These are phyloP conservation scores for Cutaneotrichosporon mucoides DNA, from an alignment of 1,284 basidiomycete species.

Conservation along the genomic window DNA sequence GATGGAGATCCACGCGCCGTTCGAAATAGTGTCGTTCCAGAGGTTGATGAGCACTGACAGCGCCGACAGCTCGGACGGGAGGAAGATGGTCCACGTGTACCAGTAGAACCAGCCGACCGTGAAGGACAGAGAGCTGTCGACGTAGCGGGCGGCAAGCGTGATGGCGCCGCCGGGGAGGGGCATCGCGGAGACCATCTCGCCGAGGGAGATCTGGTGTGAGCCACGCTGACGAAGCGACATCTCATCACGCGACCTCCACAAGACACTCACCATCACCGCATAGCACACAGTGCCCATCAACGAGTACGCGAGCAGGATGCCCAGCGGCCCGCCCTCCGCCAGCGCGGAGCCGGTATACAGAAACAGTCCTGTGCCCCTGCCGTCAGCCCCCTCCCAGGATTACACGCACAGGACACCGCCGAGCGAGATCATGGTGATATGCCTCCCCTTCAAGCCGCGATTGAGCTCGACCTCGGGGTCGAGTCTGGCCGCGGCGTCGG, in stretches of 20 bases:
- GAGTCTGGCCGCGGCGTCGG: not conserved
- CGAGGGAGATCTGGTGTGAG: slow-evolving; percentile 37
- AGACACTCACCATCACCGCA: slow-evolving; percentile 34
- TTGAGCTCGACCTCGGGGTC: slow-evolving; percentile 16
- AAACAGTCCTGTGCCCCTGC: slow-evolving; percentile 9
- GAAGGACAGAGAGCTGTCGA: slow-evolving; percentile 69
- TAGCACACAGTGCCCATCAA: slow-evolving; percentile 45
- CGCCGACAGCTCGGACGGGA: slow-evolving; percentile 74
- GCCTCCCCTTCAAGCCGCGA: slow-evolving; percentile 27
- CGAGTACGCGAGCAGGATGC: slow-evolving; percentile 12
- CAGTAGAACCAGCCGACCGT: slow-evolving; percentile 80
- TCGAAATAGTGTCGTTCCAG: slow-evolving; percentile 60
- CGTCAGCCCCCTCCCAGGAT: slow-evolving; percentile 61
- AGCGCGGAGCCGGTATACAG: slow-evolving; percentile 10
- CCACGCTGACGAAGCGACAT: not conserved
- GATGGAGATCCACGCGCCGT: slow-evolving; percentile 67
- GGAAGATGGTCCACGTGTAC: slow-evolving; percentile 63
- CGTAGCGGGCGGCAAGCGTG: slow-evolving; percentile 59
- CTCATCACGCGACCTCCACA: not conserved
- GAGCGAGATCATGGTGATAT: slow-evolving; percentile 33
- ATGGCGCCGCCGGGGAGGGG: slow-evolving; percentile 65
- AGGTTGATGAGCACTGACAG: slow-evolving; percentile 69
- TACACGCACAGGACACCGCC: slow-evolving; percentile 37
- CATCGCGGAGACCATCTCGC: slow-evolving; percentile 50
- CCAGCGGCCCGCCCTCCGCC: slow-evolving; percentile 49